Evolutionary conservation across 1,284 basidiomycete species (phyloP).

Genomic region (Flammula alnicola): DNA sequence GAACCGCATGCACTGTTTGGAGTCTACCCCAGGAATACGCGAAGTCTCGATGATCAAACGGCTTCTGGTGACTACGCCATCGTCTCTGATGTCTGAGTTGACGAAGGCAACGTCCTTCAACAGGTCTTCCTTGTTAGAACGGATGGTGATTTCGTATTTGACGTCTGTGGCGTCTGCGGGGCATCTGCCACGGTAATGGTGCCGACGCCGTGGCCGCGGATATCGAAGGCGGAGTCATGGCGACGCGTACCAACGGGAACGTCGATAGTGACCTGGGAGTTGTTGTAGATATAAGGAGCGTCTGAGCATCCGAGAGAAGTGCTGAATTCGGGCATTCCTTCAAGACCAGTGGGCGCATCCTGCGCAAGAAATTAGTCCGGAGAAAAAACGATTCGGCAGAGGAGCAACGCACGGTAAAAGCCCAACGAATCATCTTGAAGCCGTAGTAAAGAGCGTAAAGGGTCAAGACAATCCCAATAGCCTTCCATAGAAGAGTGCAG

Average conservation of each 20-base stretch:
- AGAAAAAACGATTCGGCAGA: background rate
- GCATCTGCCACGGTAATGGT: constrained; percentile 52
- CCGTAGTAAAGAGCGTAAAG: constrained; percentile 47
- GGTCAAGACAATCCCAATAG: constrained; percentile 51
- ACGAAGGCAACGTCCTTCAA: constrained; percentile 42
- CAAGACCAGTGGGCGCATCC: constrained; percentile 54
- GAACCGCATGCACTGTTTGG: constrained; percentile 52
- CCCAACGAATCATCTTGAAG: constrained; percentile 52
- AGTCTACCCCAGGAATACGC: constrained; percentile 26
- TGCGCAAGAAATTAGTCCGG: constrained; percentile 29
- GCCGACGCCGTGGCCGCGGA: constrained; percentile 53
- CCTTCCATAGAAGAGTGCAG: constrained; percentile 59
- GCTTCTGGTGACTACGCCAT: constrained; percentile 38
- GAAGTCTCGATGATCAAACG: constrained; percentile 43
- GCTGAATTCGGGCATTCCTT: constrained; percentile 58
- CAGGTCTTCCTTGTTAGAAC: constrained; percentile 43
- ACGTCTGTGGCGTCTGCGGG: constrained; percentile 44
- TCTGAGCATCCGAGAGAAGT: constrained; percentile 53
- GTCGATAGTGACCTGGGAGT: constrained; percentile 39
- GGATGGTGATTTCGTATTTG: constrained; percentile 53
- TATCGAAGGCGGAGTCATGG: constrained; percentile 49
- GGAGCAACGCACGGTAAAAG: constrained; percentile 41
- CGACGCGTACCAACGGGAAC: constrained; percentile 41
- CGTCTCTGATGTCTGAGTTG: constrained; percentile 35
- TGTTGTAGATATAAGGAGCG: constrained; percentile 50